Percentiles rank a stretch among this genome's conserved stretches.
These are phyloP conservation scores for Didymella keratinophila DNA, from an alignment of 2,329 filamentous ascomycete species.

Conservation along the genomic window DNA sequence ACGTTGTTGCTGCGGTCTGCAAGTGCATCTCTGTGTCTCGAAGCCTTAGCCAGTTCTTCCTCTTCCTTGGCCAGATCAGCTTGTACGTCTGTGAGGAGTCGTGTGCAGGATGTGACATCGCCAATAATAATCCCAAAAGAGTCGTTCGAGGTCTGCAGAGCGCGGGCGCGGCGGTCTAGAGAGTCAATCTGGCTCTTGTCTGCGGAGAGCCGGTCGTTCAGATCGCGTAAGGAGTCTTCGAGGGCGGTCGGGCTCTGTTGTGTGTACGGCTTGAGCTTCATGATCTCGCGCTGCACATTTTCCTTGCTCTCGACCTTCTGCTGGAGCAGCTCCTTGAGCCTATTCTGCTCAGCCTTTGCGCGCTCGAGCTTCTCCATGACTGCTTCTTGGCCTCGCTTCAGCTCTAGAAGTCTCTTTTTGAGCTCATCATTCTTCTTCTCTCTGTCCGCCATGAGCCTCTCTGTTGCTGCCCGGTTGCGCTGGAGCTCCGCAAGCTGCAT, in stretches of 20 bases:
- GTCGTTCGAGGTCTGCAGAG: slow-evolving; percentile 89
- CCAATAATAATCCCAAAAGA: slow-evolving; percentile 84
- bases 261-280: slow-evolving; percentile 90
- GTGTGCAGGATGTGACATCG: slow-evolving; percentile 88
- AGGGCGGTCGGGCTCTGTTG: slow-evolving; percentile 85
- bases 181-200: slow-evolving; percentile 88
- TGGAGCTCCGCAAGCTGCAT: slow-evolving; percentile 80
- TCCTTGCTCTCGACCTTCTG: slow-evolving; percentile 75
- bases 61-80: slow-evolving; percentile 89
- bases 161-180: slow-evolving; percentile 85
- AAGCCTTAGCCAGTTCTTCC: slow-evolving; percentile 82
- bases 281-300: slow-evolving; percentile 80
- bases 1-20: slow-evolving; percentile 89
- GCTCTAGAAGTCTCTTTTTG: slow-evolving; percentile 80
- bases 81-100: slow-evolving; percentile 86
- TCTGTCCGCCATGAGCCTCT: slow-evolving; percentile 83
- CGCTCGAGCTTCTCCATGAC: slow-evolving; percentile 84
- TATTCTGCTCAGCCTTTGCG: slow-evolving; percentile 79
- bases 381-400: slow-evolving; percentile 81
- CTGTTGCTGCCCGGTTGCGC: slow-evolving; percentile 79
- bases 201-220: slow-evolving; percentile 77
- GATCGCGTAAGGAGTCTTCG: slow-evolving; percentile 80
- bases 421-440: slow-evolving; percentile 85
- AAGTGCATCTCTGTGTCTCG: slow-evolving; percentile 83
- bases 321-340: slow-evolving; percentile 75